phyloP scores from a whole-genome alignment of 257 asterid genomes.

The Vinca minor region DNA sequence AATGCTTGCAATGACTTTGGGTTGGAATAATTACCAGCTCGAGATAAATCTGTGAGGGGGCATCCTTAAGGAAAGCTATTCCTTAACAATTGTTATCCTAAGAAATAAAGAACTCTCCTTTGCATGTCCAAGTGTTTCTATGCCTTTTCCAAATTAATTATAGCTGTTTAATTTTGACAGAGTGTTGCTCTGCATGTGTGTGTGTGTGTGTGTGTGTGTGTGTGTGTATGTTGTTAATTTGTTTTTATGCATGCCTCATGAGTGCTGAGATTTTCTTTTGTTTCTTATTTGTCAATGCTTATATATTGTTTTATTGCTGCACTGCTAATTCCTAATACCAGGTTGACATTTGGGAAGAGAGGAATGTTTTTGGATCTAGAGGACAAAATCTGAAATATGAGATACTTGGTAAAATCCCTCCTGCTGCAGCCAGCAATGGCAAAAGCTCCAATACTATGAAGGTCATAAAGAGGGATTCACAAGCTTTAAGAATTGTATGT shows the following conservation, averaged over 20 bases:
- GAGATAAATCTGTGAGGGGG: no score
- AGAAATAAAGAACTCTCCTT: no score
- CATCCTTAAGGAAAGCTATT: no score
- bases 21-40: no score
- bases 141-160: no score
- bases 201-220: no score
- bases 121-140: no score
- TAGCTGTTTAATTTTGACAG: slow-evolving; percentile 74
- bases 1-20: no score
- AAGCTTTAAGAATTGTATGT: slow-evolving; percentile 73
- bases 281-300: slow-evolving; percentile 1
- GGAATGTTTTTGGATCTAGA: slow-evolving; percentile 94
- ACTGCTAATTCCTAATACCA: slow-evolving; percentile 22
- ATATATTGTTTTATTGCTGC: neutral
- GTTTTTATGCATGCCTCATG: no score
- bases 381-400: slow-evolving; percentile 80
- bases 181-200: slow-evolving; percentile 61
- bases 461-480: slow-evolving; percentile 74
- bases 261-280: no score
- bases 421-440: slow-evolving; percentile 35
- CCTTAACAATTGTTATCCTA: no score
- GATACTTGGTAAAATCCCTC: slow-evolving; percentile 50
- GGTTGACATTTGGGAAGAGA: slow-evolving; percentile 92
- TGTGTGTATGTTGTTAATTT: no score
- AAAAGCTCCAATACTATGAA: slow-evolving; percentile 63